These are phyloP conservation scores for Aspergillus amoenus DNA, from an alignment of 2,329 filamentous ascomycete species.

Conservation along the genomic window DNA sequence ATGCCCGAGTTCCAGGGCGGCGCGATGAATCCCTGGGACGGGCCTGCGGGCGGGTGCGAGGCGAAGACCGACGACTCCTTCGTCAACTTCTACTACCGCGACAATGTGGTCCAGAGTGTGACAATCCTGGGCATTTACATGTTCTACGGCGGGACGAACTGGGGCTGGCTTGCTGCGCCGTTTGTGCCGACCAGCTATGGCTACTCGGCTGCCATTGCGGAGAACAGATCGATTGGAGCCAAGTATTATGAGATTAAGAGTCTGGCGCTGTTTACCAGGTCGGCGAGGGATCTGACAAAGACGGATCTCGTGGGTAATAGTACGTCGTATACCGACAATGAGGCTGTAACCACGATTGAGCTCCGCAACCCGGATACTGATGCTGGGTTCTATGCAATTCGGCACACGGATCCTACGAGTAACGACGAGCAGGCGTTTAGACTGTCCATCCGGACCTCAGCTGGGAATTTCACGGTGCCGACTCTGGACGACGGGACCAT, in stretches of 20 bases:
- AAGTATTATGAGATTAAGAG: slow-evolving; percentile 58
- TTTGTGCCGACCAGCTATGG: slow-evolving; percentile 52
- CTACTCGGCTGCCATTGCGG: slow-evolving; percentile 52
- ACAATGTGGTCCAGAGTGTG: slow-evolving; percentile 52
- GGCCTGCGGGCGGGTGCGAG: slow-evolving; percentile 50
- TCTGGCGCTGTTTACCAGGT: slow-evolving; percentile 54
- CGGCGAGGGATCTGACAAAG: slow-evolving; percentile 51
- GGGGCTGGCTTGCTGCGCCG: slow-evolving; percentile 52
- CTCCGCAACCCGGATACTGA: slow-evolving; percentile 52
- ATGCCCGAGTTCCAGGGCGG: slow-evolving; percentile 57
- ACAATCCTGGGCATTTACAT: slow-evolving; percentile 55
- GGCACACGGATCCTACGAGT: slow-evolving; percentile 49
- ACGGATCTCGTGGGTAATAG: slow-evolving; percentile 58
- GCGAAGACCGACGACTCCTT: slow-evolving; percentile 50
- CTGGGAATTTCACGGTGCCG: slow-evolving; percentile 33
- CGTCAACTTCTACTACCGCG: slow-evolving; percentile 58
- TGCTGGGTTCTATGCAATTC: slow-evolving; percentile 53
- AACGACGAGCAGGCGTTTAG: slow-evolving; percentile 47
- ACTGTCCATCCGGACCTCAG: slow-evolving; percentile 50
- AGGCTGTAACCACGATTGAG: slow-evolving; percentile 51
- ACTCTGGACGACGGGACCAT: slow-evolving; percentile 23
- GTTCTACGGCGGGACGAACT: slow-evolving; percentile 57
- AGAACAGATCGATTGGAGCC: slow-evolving; percentile 54
- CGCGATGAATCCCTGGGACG: slow-evolving; percentile 56
- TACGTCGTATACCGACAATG: slow-evolving; percentile 46